Conservation (phyloP, 306 rosid species). For the Rosa multiflora region DNA sequence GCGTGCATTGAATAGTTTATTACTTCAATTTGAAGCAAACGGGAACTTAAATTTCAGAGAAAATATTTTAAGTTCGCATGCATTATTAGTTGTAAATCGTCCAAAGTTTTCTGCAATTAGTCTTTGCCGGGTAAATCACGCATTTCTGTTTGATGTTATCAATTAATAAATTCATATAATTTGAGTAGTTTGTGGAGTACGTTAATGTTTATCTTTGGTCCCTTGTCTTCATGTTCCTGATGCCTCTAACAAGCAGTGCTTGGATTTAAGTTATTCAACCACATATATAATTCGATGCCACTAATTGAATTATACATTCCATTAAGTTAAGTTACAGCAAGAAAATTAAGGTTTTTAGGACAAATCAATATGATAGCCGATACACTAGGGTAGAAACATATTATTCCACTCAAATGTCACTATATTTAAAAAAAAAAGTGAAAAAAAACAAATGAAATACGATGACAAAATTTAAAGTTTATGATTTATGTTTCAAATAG, state of each 20-base stretch:
- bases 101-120: neutral
- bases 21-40: neutral
- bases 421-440: neutral
- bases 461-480: too few species aligned
- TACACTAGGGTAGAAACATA: neutral
- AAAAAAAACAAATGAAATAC: neutral
- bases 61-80: neutral
- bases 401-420: neutral
- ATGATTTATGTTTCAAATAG: neutral
- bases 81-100: neutral
- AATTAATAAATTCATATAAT: constrained; percentile 9
- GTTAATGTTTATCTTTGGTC: constrained; percentile 36
- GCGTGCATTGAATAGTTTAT: neutral
- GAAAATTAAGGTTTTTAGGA: neutral
- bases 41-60: neutral
- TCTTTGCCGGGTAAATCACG: constrained; percentile 23
- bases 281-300: too few species aligned
- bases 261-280: neutral
- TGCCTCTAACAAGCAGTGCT: constrained; percentile 17
- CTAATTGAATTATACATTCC: neutral
- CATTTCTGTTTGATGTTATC: constrained; percentile 6
- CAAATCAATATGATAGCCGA: neutral
- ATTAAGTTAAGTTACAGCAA: too few species aligned
- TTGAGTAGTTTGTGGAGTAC: constrained; percentile 35
- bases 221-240: constrained; percentile 29